A percentile compares a stretch with the other conserved stretches of the same genome.
Evolutionary conservation across 768 basidiomycete genomes (phyloP).

Genomic region (Auriscalpium vulgare): DNA sequence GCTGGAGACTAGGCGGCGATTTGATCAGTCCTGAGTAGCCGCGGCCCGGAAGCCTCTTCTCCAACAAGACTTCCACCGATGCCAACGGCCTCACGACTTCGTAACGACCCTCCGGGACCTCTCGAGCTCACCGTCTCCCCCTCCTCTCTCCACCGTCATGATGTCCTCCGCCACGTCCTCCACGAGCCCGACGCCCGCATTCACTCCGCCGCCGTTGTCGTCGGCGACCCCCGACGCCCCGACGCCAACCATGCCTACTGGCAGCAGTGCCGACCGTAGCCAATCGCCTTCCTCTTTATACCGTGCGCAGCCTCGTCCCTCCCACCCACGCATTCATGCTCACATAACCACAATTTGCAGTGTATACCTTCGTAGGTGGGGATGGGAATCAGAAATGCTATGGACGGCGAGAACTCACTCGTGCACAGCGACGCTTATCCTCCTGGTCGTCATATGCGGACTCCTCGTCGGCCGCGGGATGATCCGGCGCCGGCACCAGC

Average conservation of each 20-base stretch:
- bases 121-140: no score
- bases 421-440: background rate
- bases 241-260: background rate
- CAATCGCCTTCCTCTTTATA: background rate
- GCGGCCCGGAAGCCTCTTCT: no score
- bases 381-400: no score
- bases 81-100: no score
- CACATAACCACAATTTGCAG: background rate
- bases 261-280: background rate
- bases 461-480: slow-evolving; percentile 3
- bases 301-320: background rate
- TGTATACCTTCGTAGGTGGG: background rate
- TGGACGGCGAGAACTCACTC: background rate
- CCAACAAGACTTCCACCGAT: no score
- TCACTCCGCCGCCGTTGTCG: background rate
- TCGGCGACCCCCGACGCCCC: background rate
- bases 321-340: no score
- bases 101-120: no score
- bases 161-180: no score
- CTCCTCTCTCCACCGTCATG: no score
- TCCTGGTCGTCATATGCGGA: background rate
- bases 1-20: no score
- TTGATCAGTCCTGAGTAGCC: no score
- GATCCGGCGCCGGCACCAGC: slow-evolving; percentile 3
- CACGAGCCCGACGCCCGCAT: no score